Evolutionary conservation across 352 stramenopile genomes (phyloP).

Genomic region (Achlya hypogyna): DNA sequence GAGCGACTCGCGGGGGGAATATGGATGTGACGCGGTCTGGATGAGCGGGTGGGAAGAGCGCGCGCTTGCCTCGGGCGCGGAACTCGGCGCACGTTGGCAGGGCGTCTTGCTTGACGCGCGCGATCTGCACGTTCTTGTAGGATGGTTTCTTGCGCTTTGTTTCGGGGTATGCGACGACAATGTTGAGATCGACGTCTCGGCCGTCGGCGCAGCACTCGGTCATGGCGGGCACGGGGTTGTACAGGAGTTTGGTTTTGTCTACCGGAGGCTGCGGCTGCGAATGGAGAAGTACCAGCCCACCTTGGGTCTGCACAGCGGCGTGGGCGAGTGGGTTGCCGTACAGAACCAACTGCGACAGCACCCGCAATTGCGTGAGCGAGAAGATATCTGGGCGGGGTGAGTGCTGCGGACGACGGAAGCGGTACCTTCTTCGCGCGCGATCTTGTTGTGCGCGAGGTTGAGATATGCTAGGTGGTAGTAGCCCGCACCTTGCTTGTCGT

Average conservation of each 20-base stretch:
- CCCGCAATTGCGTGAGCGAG: slow-evolving; percentile 37
- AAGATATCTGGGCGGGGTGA: slow-evolving; percentile 25
- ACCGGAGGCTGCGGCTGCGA: not conserved
- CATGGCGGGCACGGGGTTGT: slow-evolving; percentile 57
- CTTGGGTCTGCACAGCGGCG: slow-evolving; percentile 43
- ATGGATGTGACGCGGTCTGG: not conserved
- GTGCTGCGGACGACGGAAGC: not conserved
- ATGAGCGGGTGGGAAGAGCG: not conserved
- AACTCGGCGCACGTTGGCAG: slow-evolving; percentile 17
- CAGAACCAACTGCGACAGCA: slow-evolving; percentile 56
- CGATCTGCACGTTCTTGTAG: slow-evolving; percentile 71
- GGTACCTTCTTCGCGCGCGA: slow-evolving; percentile 34
- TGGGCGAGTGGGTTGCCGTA: slow-evolving; percentile 66
- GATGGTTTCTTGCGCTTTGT: slow-evolving; percentile 54
- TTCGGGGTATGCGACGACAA: slow-evolving; percentile 54
- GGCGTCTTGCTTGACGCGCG: slow-evolving; percentile 1
- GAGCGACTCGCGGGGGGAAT: not conserved
- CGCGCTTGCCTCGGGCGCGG: slow-evolving; percentile 11
- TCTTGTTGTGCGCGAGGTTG: slow-evolving; percentile 64
- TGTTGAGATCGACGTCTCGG: slow-evolving; percentile 23
- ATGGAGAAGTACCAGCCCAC: not conserved
- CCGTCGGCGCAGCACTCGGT: slow-evolving; percentile 29
- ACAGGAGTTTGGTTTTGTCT: slow-evolving; percentile 53
- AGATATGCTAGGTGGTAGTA: slow-evolving; percentile 65
- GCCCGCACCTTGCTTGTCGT: slow-evolving; percentile 47